These are phyloP conservation scores for Candida koratica DNA, from an alignment of 805 yeast species.

Conservation along the genomic window DNA sequence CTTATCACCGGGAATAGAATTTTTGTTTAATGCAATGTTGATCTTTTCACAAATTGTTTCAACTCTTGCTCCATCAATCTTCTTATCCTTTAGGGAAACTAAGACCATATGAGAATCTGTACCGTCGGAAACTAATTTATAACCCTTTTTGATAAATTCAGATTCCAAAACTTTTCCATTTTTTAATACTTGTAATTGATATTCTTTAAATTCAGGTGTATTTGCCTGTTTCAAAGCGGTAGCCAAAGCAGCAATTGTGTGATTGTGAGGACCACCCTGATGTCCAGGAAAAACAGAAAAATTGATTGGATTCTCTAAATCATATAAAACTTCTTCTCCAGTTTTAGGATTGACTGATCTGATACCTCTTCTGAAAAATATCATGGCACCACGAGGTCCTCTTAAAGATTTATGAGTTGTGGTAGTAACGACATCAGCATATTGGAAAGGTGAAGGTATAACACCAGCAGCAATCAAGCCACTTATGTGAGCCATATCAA, in stretches of 20 bases:
- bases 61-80: constrained; percentile 93
- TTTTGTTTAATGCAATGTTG: constrained; percentile 93
- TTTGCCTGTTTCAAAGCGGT: constrained; percentile 91
- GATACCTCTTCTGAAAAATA: constrained; percentile 92
- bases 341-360: constrained; percentile 71
- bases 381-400: constrained; percentile 99
- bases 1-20: constrained; percentile 94
- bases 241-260: constrained; percentile 93
- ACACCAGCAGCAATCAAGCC: constrained; percentile 95
- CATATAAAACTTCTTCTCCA: constrained; percentile 82
- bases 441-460: constrained; percentile 86
- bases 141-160: constrained; percentile 61
- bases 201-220: constrained; percentile 81
- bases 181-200: constrained; percentile 77
- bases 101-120: constrained; percentile 93
- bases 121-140: constrained; percentile 82
- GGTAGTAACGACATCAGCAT: constrained; percentile 94
- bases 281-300: constrained; percentile 99
- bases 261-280: constrained; percentile 99
- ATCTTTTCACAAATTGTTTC: constrained; percentile 85
- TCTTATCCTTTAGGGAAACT: constrained; percentile 72
- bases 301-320: constrained; percentile 86
- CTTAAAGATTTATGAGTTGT: constrained; percentile 96
- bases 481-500: constrained; percentile 97
- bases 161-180: constrained; percentile 77